Conservation (phyloP, 305 asterid species). For the Fraxinus albicans region DNA sequence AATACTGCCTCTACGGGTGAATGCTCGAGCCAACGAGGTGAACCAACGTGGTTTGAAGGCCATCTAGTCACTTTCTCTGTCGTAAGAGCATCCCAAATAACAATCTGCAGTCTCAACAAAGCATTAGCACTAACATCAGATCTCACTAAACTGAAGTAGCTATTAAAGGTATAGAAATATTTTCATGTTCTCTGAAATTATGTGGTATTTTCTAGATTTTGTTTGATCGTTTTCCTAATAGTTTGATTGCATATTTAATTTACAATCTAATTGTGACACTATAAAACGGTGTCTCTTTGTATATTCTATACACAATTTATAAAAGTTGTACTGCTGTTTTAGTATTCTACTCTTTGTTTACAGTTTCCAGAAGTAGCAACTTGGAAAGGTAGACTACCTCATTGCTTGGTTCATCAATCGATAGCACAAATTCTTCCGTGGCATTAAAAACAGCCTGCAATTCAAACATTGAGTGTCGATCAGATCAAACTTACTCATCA, state of each 20-base stretch:
- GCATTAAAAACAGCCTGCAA: constrained; percentile 77
- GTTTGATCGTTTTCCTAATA: not conserved
- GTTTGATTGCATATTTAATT: not conserved
- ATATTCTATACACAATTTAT: not conserved
- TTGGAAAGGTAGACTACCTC: constrained; percentile 44
- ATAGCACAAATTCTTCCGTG: constrained; percentile 70
- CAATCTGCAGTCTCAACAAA: constrained; percentile 43
- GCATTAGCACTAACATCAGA: not conserved
- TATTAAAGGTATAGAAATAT: not conserved
- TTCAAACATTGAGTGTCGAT: not conserved
- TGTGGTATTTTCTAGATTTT: not conserved
- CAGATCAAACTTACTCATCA: not conserved
- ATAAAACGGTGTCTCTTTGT: not conserved
- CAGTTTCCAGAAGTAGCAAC: not conserved
- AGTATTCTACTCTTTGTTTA: not conserved
- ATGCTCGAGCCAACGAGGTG: constrained; percentile 85
- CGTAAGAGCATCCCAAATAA: constrained; percentile 73
- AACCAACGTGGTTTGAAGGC: constrained; percentile 77
- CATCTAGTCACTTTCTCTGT: constrained; percentile 72
- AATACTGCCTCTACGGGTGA: constrained; percentile 73
- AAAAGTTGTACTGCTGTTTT: not conserved
- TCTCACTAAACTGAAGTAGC: constrained; percentile 1
- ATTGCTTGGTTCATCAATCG: constrained; percentile 61
- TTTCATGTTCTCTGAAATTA: not conserved
- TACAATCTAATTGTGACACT: not conserved